Conservation (phyloP, 176 grass and related monocot species). For the Musa itinerans region DNA sequence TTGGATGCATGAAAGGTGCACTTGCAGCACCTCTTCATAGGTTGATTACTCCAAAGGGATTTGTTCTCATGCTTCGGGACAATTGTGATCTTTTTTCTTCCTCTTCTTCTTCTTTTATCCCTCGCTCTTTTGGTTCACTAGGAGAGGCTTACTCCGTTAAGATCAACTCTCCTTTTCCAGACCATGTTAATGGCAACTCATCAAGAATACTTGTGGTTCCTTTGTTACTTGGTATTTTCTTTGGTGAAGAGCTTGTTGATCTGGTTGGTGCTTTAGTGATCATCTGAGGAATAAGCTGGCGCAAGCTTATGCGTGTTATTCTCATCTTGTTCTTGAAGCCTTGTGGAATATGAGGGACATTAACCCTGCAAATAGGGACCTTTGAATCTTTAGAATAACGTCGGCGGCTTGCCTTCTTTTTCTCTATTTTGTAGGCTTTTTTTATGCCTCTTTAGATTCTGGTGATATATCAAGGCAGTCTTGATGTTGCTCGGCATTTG, state of each 20-base stretch:
- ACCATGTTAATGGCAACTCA: not conserved
- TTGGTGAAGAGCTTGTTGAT: not conserved
- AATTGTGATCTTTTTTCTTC: not conserved
- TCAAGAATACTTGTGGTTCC: too few species aligned
- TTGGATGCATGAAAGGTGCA: not conserved
- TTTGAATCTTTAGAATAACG: constrained; percentile 2
- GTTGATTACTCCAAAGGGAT: constrained; percentile 1
- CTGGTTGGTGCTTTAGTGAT: not conserved
- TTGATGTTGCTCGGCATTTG: not conserved
- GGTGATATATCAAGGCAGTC: not conserved
- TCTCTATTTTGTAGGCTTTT: not conserved
- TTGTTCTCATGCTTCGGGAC: not conserved
- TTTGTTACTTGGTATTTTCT: not conserved
- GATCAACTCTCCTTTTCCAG: not conserved
- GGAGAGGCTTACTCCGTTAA: not conserved
- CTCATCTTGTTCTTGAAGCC: constrained; percentile 15
- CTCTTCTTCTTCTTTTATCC: not conserved
- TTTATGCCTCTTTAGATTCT: not conserved
- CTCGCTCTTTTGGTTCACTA: not conserved
- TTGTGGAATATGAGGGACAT: constrained; percentile 11
- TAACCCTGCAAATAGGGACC: constrained; percentile 14
- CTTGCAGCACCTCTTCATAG: not conserved
- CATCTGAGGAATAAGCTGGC: constrained; percentile 10
- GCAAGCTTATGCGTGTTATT: constrained; percentile 1
- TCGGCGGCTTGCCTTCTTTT: not conserved